Percentiles rank a stretch among this genome's conserved stretches.
Conservation (phyloP, 768 basidiomycete species). For the Cantharellus anzutake region DNA sequence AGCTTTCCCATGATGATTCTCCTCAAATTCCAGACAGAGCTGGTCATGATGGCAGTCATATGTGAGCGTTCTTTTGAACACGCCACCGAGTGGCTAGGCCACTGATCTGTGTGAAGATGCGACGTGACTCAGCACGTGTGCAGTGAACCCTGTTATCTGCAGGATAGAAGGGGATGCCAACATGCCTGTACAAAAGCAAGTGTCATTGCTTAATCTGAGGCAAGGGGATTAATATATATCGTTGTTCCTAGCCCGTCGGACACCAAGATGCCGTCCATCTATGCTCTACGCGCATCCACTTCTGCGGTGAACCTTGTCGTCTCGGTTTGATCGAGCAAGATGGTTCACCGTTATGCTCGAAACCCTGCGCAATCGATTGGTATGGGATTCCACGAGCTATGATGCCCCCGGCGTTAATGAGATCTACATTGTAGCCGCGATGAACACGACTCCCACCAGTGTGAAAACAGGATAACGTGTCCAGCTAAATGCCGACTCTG, state of each 20-base stretch:
- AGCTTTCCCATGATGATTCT: neutral
- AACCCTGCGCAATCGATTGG: constrained; percentile 18
- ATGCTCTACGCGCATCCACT: neutral
- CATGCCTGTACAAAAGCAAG: constrained; percentile 24
- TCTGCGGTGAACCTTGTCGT: neutral
- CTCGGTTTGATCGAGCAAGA: neutral
- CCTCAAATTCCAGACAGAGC: constrained; percentile 21
- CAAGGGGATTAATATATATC: too few species aligned
- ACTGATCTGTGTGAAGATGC: constrained; percentile 40
- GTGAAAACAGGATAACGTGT: neutral
- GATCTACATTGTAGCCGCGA: neutral
- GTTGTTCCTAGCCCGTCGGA: constrained; percentile 4
- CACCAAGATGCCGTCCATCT: neutral
- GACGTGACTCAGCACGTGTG: constrained; percentile 32
- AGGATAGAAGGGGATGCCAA: constrained; percentile 31
- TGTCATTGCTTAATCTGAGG: too few species aligned
- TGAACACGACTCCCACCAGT: constrained; percentile 3
- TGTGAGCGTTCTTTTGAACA: constrained; percentile 20
- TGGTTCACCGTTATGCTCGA: constrained; percentile 17
- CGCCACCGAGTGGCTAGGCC: too few species aligned
- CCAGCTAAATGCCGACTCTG: neutral
- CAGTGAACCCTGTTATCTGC: constrained; percentile 29
- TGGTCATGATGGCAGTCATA: constrained; percentile 37
- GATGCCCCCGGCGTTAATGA: neutral
- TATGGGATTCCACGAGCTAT: constrained; percentile 2